phyloP scores from a whole-genome alignment of 2,329 filamentous ascomycete genomes.

The Fusarium papillatum region DNA sequence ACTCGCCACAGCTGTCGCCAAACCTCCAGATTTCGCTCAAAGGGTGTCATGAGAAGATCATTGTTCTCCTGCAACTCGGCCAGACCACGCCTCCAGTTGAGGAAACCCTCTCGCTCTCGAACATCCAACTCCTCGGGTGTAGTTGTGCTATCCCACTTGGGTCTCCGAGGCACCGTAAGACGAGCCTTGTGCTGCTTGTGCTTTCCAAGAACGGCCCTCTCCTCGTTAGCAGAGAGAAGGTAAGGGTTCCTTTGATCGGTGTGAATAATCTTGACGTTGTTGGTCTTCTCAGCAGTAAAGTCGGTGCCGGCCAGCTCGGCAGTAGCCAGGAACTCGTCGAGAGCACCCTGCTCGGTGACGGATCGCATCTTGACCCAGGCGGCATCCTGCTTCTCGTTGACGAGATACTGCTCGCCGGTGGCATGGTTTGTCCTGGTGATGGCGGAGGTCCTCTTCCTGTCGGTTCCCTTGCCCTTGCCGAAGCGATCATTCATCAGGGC shows the following conservation, averaged over 20 bases:
- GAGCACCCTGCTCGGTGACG: constrained; percentile 94
- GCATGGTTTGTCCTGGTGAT: constrained; percentile 80
- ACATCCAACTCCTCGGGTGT: constrained; percentile 86
- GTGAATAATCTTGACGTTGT: constrained; percentile 99
- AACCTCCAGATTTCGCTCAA: constrained; percentile 96
- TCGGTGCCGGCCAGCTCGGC: constrained; percentile 98
- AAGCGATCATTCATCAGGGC: constrained; percentile 99
- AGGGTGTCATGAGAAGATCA: constrained; percentile 96
- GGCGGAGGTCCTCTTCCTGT: constrained; percentile 78
- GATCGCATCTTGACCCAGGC: constrained; percentile 99
- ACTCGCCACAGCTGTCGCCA: constrained; percentile 99
- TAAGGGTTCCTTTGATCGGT: constrained; percentile 97
- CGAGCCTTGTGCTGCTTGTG: constrained; percentile 84
- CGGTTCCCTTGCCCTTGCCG: constrained; percentile 88
- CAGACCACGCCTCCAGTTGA: constrained; percentile 91
- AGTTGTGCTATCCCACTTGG: constrained; percentile 88
- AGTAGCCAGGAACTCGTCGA: constrained; percentile 96
- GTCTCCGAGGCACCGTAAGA: constrained; percentile 90
- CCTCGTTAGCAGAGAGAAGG: constrained; percentile 86
- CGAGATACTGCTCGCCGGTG: constrained; percentile 92
- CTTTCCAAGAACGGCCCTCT: constrained; percentile 82
- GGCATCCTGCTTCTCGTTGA: constrained; percentile 91
- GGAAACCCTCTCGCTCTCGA: constrained; percentile 82
- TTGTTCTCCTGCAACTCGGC: constrained; percentile 95
- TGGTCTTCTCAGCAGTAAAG: constrained; percentile 99